Evolutionary conservation across 495 filamentous ascomycete species (phyloP).

Genomic region (Podospora bellae-mahoneyi): DNA sequence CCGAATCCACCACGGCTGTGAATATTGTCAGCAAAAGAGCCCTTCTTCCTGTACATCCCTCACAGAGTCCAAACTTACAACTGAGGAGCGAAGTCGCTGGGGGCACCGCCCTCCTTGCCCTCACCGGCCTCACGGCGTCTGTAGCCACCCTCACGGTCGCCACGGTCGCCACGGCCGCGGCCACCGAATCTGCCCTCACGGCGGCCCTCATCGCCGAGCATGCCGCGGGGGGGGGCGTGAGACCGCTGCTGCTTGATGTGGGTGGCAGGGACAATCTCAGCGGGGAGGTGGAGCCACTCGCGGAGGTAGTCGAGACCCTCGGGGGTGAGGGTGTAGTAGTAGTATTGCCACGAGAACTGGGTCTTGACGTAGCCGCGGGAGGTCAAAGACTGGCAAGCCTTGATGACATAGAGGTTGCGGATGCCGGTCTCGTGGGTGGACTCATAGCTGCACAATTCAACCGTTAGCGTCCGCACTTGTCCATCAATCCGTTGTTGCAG

Average conservation of each 20-base stretch:
- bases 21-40: conserved; percentile 29
- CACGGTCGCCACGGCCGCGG: conserved; percentile 61
- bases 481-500: not conserved
- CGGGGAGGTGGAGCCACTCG: conserved; percentile 99
- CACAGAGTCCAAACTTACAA: conserved; percentile 57
- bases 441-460: conserved; percentile 32
- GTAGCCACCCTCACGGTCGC: conserved; percentile 91
- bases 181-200: conserved; percentile 69
- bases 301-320: conserved; percentile 99
- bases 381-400: conserved; percentile 94
- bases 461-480: conserved; percentile 28
- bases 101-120: conserved; percentile 92
- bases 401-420: conserved; percentile 98
- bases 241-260: conserved; percentile 99
- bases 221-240: conserved; percentile 94
- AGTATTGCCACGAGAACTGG: conserved; percentile 99
- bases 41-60: not conserved
- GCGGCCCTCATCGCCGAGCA: conserved; percentile 89
- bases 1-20: conserved; percentile 83
- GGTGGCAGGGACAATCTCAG: conserved; percentile 98
- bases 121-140: conserved; percentile 81
- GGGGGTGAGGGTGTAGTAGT: conserved; percentile 99
- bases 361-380: conserved; percentile 99
- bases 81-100: conserved; percentile 89
- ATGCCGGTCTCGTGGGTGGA: conserved; percentile 51